phyloP scores from a whole-genome alignment of 2,329 filamentous ascomycete genomes.

The Karstenula rhodostoma region DNA sequence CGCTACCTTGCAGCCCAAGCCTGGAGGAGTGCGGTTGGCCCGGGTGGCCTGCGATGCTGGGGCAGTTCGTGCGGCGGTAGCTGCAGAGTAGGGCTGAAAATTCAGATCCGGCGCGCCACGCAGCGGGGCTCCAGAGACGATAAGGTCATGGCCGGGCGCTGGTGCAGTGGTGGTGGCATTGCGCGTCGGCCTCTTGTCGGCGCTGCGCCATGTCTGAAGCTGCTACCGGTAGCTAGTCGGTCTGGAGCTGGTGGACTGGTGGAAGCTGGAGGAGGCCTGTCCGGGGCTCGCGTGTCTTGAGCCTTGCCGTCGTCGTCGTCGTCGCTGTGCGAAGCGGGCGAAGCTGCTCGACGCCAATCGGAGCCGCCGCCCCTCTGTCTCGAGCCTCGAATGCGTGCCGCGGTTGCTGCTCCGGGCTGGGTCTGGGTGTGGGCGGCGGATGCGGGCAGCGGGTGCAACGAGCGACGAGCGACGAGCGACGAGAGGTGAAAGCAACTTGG shows the following conservation, averaged over 20 bases:
- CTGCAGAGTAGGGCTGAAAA: constrained; percentile 6
- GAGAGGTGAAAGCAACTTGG: background rate
- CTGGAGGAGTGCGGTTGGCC: background rate
- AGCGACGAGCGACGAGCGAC: background rate
- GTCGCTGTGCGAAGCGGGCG: too few species aligned
- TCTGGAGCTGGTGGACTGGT: too few species aligned
- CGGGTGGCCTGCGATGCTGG: background rate
- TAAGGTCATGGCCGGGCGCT: background rate
- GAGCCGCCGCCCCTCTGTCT: constrained; percentile 6
- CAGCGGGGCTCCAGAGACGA: background rate
- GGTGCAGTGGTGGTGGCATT: background rate
- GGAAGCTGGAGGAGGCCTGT: too few species aligned
- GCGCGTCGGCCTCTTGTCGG: constrained; percentile 8
- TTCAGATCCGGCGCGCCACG: constrained; percentile 6
- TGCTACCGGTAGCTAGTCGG: too few species aligned
- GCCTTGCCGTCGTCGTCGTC: too few species aligned
- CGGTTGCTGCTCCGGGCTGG: background rate
- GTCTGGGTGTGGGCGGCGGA: too few species aligned
- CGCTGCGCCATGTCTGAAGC: background rate
- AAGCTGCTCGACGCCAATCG: constrained; percentile 4
- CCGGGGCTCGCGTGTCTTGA: background rate
- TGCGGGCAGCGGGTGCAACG: background rate
- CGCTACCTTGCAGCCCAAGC: constrained; percentile 11
- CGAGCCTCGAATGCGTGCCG: background rate
- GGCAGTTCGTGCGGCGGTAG: background rate